Evolutionary conservation across 495 filamentous ascomycete genomes (phyloP).

Genomic region (Neurospora tetraspora): DNA sequence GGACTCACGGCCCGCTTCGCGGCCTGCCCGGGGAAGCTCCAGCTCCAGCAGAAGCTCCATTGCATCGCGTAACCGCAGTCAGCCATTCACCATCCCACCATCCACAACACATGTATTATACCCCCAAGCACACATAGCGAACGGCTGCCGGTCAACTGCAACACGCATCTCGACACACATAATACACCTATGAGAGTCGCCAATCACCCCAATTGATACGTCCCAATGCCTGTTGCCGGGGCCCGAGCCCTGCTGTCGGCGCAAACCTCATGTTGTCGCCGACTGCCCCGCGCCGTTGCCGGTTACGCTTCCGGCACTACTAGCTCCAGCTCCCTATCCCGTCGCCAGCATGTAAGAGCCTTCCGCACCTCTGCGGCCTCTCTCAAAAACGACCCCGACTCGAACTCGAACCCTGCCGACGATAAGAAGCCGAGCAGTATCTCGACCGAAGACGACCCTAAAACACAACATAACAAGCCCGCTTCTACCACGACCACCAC

Average conservation of each 20-base stretch:
- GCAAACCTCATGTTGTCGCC: conserved; percentile 4
- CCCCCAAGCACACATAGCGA: neutral
- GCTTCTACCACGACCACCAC: neutral
- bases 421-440: neutral
- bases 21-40: too few species aligned
- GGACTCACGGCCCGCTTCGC: too few species aligned
- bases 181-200: conserved; percentile 7
- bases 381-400: conserved; percentile 6
- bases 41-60: neutral
- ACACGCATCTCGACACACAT: neutral
- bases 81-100: neutral
- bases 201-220: neutral
- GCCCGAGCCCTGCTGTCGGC: conserved; percentile 24
- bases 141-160: neutral
- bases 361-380: conserved; percentile 15
- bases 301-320: neutral
- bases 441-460: neutral
- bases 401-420: neutral
- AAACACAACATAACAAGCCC: neutral
- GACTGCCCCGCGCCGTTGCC: conserved; percentile 10
- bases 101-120: neutral
- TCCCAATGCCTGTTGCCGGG: conserved; percentile 22
- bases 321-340: neutral
- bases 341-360: neutral
- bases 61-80: neutral